These are phyloP conservation scores for Saccharomycopsis sp. DNA, from an alignment of 805 yeast genomes.

Conservation along the genomic window DNA sequence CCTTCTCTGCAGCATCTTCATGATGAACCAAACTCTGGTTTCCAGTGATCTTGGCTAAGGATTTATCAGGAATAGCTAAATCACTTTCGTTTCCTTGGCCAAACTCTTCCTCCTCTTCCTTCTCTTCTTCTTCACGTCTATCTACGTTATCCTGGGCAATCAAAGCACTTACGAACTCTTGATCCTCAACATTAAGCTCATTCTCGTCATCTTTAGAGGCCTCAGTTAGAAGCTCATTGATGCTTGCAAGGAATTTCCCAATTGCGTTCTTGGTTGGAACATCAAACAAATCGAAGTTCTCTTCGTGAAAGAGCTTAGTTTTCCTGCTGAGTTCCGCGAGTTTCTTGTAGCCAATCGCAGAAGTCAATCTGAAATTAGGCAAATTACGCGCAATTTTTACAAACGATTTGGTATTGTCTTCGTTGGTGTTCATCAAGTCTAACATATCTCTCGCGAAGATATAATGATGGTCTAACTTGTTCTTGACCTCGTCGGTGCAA, in stretches of 20 bases:
- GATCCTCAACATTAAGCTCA: conserved; percentile 15
- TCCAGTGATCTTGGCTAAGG: conserved; percentile 11
- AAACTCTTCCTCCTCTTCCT: conserved; percentile 5
- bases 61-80: conserved; percentile 16
- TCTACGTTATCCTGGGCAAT: conserved; percentile 16
- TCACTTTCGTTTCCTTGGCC: conserved; percentile 19
- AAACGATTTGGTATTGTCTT: conserved; percentile 41
- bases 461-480: conserved; percentile 45
- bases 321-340: conserved; percentile 10
- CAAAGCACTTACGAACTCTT: conserved; percentile 15
- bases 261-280: conserved; percentile 25
- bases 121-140: neutral
- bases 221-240: conserved; percentile 25
- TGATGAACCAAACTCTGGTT: conserved; percentile 3
- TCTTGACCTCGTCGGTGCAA: conserved; percentile 35
- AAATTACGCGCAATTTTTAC: conserved; percentile 48
- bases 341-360: conserved; percentile 25
- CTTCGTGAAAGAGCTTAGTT: conserved; percentile 6
- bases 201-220: conserved; percentile 22
- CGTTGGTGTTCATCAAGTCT: conserved; percentile 37
- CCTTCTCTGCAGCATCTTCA: neutral
- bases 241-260: conserved; percentile 25
- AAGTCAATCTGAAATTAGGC: conserved; percentile 40
- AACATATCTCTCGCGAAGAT: conserved; percentile 50
- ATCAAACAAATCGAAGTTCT: conserved; percentile 23